phyloP scores from a whole-genome alignment of 2,329 filamentous ascomycete species.

The Colletotrichum tabaci region DNA sequence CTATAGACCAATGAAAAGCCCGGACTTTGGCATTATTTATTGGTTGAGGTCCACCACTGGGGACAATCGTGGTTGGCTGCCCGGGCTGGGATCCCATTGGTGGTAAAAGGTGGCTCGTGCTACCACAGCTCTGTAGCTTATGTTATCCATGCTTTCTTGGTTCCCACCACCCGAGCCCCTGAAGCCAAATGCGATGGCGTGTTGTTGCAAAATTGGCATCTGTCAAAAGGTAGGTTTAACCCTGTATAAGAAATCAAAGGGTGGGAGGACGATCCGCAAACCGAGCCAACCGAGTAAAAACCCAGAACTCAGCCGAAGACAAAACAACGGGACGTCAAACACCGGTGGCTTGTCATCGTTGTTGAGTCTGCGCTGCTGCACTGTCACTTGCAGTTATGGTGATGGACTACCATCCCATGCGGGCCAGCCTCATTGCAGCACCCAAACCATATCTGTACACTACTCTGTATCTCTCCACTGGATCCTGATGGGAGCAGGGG shows the following conservation, averaged over 20 bases:
- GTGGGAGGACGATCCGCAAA: neutral
- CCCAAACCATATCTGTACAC: too few species aligned
- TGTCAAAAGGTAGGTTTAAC: neutral
- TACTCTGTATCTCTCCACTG: neutral
- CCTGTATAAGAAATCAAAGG: too few species aligned
- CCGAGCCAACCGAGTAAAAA: neutral
- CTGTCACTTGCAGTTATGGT: too few species aligned
- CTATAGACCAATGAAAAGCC: constrained; percentile 1
- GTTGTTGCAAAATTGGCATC: neutral
- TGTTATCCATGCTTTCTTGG: neutral
- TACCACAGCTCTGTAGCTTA: neutral
- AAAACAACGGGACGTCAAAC: neutral
- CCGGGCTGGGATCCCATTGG: too few species aligned
- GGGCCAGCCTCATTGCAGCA: too few species aligned
- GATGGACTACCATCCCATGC: too few species aligned
- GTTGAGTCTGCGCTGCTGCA: too few species aligned
- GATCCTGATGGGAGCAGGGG: constrained; percentile 15
- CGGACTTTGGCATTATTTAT: neutral
- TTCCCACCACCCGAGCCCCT: neutral
- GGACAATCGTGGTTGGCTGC: neutral
- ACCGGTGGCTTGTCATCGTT: too few species aligned
- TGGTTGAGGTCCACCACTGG: neutral
- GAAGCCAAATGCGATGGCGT: neutral
- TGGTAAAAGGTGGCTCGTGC: neutral
- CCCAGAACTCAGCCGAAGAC: neutral